Conservation (phyloP, 768 basidiomycete species). For the Tulasnella sp. region DNA sequence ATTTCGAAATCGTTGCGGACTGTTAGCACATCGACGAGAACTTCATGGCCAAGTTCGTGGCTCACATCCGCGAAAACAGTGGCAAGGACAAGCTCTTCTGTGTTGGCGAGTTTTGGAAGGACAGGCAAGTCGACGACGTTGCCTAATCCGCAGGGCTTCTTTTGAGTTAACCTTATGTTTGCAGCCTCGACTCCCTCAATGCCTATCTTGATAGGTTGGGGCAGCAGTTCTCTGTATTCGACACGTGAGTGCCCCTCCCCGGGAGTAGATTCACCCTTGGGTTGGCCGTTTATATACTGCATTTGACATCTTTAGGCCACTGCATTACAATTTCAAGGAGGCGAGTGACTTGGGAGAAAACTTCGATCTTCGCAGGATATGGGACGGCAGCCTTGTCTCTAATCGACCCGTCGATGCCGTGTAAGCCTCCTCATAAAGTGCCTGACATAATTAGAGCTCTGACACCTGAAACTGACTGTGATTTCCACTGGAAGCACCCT, state of each 20-base stretch:
- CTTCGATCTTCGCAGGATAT: slow-evolving; percentile 40
- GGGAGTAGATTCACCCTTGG: too few species aligned
- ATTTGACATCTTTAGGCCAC: slow-evolving; percentile 27
- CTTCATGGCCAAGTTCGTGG: slow-evolving; percentile 39
- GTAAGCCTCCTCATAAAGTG: neutral
- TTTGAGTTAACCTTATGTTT: neutral
- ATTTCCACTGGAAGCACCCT: slow-evolving; percentile 20
- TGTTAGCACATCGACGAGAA: slow-evolving; percentile 37
- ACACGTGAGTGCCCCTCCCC: slow-evolving; percentile 29
- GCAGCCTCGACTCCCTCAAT: neutral
- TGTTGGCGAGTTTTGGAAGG: slow-evolving; percentile 48
- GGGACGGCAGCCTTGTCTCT: slow-evolving; percentile 40
- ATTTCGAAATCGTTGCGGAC: neutral
- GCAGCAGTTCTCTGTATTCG: slow-evolving; percentile 41
- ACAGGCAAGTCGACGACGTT: slow-evolving; percentile 22
- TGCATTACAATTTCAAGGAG: slow-evolving; percentile 41
- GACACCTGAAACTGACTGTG: too few species aligned
- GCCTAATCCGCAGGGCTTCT: neutral
- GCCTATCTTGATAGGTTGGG: slow-evolving; percentile 4
- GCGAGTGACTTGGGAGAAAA: slow-evolving; percentile 38
- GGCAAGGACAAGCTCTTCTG: slow-evolving; percentile 42
- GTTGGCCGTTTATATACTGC: too few species aligned
- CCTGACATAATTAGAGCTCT: neutral
- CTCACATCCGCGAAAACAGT: slow-evolving; percentile 38
- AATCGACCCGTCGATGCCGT: slow-evolving; percentile 41